Evolutionary conservation across 176 grass and related monocot species (phyloP).

Genomic region (Oryza nivara): DNA sequence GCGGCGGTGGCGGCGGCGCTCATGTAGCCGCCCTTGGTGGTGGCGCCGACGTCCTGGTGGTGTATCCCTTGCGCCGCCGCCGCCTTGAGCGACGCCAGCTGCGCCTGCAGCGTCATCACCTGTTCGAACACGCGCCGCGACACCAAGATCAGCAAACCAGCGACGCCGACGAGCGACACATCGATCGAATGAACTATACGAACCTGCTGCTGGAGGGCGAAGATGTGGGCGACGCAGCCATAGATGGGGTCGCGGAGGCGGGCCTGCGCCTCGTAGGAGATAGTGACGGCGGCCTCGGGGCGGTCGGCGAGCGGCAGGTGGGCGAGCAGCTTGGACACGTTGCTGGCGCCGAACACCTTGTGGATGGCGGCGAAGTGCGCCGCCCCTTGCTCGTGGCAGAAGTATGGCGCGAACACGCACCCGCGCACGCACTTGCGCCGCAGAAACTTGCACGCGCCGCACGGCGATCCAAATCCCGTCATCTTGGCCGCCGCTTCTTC

Average conservation of each 20-base stretch:
- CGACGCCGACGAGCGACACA: background rate
- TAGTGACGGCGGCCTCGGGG: constrained; percentile 79
- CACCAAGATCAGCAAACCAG: constrained; percentile 4
- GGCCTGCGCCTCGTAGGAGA: constrained; percentile 95
- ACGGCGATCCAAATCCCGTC: constrained; percentile 91
- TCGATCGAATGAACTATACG: background rate
- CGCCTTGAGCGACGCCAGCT: constrained; percentile 77
- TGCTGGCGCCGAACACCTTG: constrained; percentile 97
- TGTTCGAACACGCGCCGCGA: constrained; percentile 9
- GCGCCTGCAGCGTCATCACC: constrained; percentile 93
- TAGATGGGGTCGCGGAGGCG: constrained; percentile 91
- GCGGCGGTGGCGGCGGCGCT: background rate
- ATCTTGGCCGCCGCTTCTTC: constrained; percentile 27
- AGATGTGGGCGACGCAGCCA: constrained; percentile 94
- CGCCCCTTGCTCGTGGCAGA: constrained; percentile 96
- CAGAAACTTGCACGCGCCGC: constrained; percentile 97
- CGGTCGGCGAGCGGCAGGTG: constrained; percentile 80
- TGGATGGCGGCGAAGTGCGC: constrained; percentile 93
- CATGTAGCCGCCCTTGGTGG: constrained; percentile 41
- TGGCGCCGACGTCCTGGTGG: constrained; percentile 36
- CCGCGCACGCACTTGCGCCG: constrained; percentile 87
- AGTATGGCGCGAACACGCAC: constrained; percentile 95
- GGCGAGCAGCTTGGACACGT: constrained; percentile 90
- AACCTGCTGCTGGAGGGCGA: constrained; percentile 95
- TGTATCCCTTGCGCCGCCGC: constrained; percentile 53